Conservation (phyloP, 805 yeast species). For the Ogataea pignaliae region DNA sequence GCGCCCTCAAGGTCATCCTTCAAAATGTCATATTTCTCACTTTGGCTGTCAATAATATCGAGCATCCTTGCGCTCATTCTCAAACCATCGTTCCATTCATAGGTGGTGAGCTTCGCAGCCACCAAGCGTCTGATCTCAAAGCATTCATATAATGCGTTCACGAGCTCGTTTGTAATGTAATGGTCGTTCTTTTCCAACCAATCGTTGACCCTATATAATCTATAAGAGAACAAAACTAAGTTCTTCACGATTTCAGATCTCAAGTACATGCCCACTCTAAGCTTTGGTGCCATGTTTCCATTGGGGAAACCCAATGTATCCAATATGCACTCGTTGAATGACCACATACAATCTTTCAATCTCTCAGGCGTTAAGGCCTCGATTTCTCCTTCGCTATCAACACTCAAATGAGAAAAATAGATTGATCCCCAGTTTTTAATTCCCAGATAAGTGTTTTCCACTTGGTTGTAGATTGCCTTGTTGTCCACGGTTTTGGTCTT, state of each 20-base stretch:
- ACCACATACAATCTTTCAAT: constrained; percentile 22
- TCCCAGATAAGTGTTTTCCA: constrained; percentile 16
- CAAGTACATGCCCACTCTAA: constrained; percentile 19
- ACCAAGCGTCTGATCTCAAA: constrained; percentile 17
- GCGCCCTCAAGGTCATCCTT: background rate
- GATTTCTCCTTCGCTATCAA: background rate
- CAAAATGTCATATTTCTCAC: constrained; percentile 3
- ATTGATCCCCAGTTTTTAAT: constrained; percentile 24
- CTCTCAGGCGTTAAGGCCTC: background rate
- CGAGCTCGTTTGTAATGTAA: constrained; percentile 5
- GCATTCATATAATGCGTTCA: constrained; percentile 7
- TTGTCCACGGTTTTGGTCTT: constrained; percentile 13
- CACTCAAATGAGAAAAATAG: constrained; percentile 22
- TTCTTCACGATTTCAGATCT: constrained; percentile 20
- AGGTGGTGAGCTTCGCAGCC: constrained; percentile 1
- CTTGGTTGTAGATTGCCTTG: constrained; percentile 9
- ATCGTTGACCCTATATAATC: constrained; percentile 7
- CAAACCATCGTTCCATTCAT: constrained; percentile 10
- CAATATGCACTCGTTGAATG: constrained; percentile 20
- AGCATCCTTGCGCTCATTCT: constrained; percentile 6
- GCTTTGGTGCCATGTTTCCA: constrained; percentile 18
- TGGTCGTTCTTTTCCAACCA: constrained; percentile 2
- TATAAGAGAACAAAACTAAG: constrained; percentile 16
- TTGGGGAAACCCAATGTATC: constrained; percentile 17
- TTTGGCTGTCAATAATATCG: constrained; percentile 1